Percentiles rank a stretch among this genome's conserved stretches.
Evolutionary conservation across 352 stramenopile species (phyloP).

Genomic region (Pythium rhizo-oryzae): DNA sequence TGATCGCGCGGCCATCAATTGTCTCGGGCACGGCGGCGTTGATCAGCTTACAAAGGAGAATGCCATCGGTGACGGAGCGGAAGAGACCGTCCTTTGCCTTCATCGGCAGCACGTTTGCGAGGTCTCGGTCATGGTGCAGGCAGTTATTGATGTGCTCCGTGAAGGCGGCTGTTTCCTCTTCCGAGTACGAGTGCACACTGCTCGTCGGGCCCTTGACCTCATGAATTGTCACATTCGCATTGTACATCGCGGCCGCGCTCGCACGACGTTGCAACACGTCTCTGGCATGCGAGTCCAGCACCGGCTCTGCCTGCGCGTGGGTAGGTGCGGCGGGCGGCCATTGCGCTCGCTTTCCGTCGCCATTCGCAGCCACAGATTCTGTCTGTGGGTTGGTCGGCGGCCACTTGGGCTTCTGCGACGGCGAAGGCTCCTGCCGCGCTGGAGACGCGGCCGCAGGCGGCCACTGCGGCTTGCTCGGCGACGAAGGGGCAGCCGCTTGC

Average conservation of each 20-base stretch:
- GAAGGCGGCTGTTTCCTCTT: constrained; percentile 91
- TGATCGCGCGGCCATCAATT: constrained; percentile 91
- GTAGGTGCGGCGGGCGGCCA: constrained; percentile 50
- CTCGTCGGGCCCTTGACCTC: constrained; percentile 79
- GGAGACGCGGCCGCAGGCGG: constrained; percentile 32
- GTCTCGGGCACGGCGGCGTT: constrained; percentile 91
- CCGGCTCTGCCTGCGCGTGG: constrained; percentile 17
- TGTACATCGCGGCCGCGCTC: constrained; percentile 59
- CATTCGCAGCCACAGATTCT: constrained; percentile 13
- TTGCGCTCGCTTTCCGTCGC: constrained; percentile 44
- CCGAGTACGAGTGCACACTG: constrained; percentile 87
- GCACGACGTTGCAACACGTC: constrained; percentile 63
- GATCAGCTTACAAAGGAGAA: constrained; percentile 92
- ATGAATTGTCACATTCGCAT: constrained; percentile 71
- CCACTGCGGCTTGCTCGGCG: constrained; percentile 27
- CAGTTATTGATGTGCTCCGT: constrained; percentile 94
- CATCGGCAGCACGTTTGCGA: constrained; percentile 75
- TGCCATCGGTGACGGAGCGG: constrained; percentile 75
- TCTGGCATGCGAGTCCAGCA: constrained; percentile 53
- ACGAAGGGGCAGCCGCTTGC: background rate
- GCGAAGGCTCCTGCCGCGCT: constrained; percentile 22
- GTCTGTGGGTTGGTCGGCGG: constrained; percentile 29
- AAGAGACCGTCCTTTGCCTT: constrained; percentile 83
- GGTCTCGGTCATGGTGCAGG: constrained; percentile 65
- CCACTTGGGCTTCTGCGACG: constrained; percentile 44